Base-by-base conservation (phyloP, 306 rosid species). In the Coriaria nepalensis region DNA sequence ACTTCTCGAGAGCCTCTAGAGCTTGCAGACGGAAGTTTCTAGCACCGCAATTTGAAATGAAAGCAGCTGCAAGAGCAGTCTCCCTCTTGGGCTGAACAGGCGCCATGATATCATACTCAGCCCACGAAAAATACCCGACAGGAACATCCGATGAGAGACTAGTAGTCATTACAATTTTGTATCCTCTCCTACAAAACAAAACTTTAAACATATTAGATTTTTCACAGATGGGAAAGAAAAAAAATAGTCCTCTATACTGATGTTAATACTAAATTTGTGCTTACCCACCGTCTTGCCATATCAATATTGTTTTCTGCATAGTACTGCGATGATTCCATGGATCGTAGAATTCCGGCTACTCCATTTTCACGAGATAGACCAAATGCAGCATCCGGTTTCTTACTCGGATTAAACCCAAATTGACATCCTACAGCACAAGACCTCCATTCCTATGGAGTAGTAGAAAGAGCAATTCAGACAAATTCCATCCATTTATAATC, bases 71-170 rank as follows among this genome's bases (percentile, higher is more conserved):
- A 59, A 82, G 78, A 66, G 98, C 78, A 33, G 48, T 70, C 67
- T 85, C 98, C 43, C 64, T 92, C 77, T 92, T 92, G 46, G 87
- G 86, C 73, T 50, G 67, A 36, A 85, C 33, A 5, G 93, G 96
- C 35, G 87, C 93, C 98, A 85, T 92, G 62, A 92, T 75, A 58
- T 92, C 84, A 65, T 92, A 92, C 80, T 92, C 98, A 33, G 98
- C 87, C 98, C 98, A 92, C 34, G 98, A 92, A 64, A 92, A 92
- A 68, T 92, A 92, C 65, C 98, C 98, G 38, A 82, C 96, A 48
- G 96, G 94, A 71, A 92, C 96, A 73, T 92, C 94, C 66, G 96
- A 92, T 61, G 87, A 85, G 69, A 92, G 86, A 82, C 98, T 92
- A 47, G 94, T 92, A 10, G 96, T 92, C 98, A 92, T 92, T 55